phyloP scores from a whole-genome alignment of 1,284 basidiomycete species.

The Calocybe gambosa region DNA sequence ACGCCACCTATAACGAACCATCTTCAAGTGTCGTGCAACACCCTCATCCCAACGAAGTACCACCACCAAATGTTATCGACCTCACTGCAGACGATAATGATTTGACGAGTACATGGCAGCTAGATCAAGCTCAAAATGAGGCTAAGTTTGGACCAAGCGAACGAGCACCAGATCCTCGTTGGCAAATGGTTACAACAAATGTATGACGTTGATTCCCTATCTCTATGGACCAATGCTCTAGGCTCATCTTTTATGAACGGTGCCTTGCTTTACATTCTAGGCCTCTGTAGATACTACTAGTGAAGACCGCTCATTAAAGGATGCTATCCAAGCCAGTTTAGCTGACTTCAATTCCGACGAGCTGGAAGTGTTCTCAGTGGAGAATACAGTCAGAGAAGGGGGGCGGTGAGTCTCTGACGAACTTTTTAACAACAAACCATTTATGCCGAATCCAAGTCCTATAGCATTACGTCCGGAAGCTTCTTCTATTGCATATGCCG shows the following conservation, averaged over 20 bases:
- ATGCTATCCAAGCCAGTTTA: constrained; percentile 63
- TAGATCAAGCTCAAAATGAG: constrained; percentile 31
- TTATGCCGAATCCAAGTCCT: constrained; percentile 36
- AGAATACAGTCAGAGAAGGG: constrained; percentile 48
- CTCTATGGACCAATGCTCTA: no score
- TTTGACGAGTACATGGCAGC: constrained; percentile 42
- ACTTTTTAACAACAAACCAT: not conserved
- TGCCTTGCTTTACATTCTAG: no score
- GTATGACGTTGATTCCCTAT: no score
- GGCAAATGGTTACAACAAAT: constrained; percentile 64
- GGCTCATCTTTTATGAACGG: no score
- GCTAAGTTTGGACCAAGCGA: constrained; percentile 51
- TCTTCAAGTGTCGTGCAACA: constrained; percentile 24
- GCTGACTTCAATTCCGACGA: constrained; percentile 35
- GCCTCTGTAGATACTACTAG: constrained; percentile 32
- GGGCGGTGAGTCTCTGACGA: constrained; percentile 32
- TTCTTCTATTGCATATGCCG: constrained; percentile 47
- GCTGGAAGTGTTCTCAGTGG: constrained; percentile 35
- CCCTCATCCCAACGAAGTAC: constrained; percentile 16
- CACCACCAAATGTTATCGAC: constrained; percentile 43
- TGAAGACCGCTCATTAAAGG: constrained; percentile 53
- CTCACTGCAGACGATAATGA: constrained; percentile 53
- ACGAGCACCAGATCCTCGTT: constrained; percentile 54
- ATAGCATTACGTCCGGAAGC: constrained; percentile 57
- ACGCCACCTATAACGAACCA: constrained; percentile 24